These are phyloP conservation scores for Phyllosticta citriasiana DNA, from an alignment of 2,329 filamentous ascomycete species.

Conservation along the genomic window DNA sequence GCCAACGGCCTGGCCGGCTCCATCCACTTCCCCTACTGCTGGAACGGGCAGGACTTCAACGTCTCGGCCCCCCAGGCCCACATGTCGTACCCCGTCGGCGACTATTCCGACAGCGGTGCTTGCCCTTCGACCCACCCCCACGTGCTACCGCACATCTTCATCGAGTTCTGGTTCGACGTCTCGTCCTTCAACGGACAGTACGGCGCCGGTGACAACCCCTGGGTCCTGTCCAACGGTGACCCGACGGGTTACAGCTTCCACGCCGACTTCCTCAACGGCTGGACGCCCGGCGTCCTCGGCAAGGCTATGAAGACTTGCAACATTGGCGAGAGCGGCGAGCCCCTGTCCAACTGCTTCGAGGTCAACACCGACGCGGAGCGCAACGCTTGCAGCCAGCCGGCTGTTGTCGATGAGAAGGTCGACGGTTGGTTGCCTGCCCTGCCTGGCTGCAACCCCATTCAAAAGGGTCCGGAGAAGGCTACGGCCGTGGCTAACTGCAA, in stretches of 20 bases:
- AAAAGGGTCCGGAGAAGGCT: slow-evolving; percentile 24
- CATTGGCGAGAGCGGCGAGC: slow-evolving; percentile 24
- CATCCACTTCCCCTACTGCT: slow-evolving; percentile 28
- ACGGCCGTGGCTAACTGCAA: slow-evolving; percentile 11
- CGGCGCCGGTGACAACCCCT: slow-evolving; percentile 20
- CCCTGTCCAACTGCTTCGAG: slow-evolving; percentile 29
- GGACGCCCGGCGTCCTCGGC: slow-evolving; percentile 26
- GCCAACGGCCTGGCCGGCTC: slow-evolving; percentile 25
- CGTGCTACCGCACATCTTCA: slow-evolving; percentile 28
- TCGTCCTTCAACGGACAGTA: slow-evolving; percentile 25
- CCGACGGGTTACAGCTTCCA: slow-evolving; percentile 29
- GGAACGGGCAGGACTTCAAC: slow-evolving; percentile 26
- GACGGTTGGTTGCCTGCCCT: slow-evolving; percentile 21
- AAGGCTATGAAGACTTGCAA: slow-evolving; percentile 28
- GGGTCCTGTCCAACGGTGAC: slow-evolving; percentile 28
- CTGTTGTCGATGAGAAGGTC: slow-evolving; percentile 7
- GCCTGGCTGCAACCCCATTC: slow-evolving; percentile 30
- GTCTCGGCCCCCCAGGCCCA: slow-evolving; percentile 23
- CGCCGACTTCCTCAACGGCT: slow-evolving; percentile 29
- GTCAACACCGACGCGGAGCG: slow-evolving; percentile 23
- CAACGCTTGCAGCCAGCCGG: slow-evolving; percentile 19
- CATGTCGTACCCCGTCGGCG: slow-evolving; percentile 29
- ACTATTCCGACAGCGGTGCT: slow-evolving; percentile 21
- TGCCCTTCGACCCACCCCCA: slow-evolving; percentile 23
- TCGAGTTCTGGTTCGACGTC: slow-evolving; percentile 31